Evolutionary conservation across 1,139 yeast genomes (phyloP), one percentile per base, ranked within the genome.

Genomic region (Pichia sp.): DNA sequence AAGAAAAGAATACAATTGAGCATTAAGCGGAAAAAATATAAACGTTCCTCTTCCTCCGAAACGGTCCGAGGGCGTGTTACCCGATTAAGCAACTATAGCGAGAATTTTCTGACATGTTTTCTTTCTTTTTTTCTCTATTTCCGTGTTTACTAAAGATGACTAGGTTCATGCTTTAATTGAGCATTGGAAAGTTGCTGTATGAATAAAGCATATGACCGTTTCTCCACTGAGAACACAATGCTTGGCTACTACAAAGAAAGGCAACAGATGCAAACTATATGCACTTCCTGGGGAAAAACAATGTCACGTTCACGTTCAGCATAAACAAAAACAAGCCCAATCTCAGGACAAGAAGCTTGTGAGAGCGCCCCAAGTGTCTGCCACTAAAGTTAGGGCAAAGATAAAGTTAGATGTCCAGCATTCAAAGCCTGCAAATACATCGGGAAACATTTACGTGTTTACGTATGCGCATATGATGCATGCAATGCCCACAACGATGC

Each of bases 371-470:
- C 23, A 19, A 19, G 23, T 3, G 23, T 19, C 23, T 19, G 23
- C 23, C 23, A 19, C 23, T 19, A 19, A 19, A 2, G 23, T 19
- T 19, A 19, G 23, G 23, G 23, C 23, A 19, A 19, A 19, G 23
- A 19, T 19, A 19, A 19, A 19, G 23, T 19, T 19, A 19, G 23
- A 19, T 19, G 23, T 19, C 3, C 23, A 19, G 23, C 23, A 19
- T 19, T 19, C 23, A 19, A 19, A 19, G 23, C 23, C 23, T 19
- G 23, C 23, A 19, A 19, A 19, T 19, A 19, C 31, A 10, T 48
- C 54, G 4, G 87, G 87, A 0, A 75, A 61, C 61, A 80, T 82
- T 30, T 82, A 82, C 62, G 72, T 81, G 1, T 82, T 80, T 62
- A 81, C 87, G 0, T 64, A 81, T 38, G 60, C 67, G 2, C 75